Evolutionary conservation across 768 basidiomycete species (phyloP).

Genomic region (Myochromella boudieri): DNA sequence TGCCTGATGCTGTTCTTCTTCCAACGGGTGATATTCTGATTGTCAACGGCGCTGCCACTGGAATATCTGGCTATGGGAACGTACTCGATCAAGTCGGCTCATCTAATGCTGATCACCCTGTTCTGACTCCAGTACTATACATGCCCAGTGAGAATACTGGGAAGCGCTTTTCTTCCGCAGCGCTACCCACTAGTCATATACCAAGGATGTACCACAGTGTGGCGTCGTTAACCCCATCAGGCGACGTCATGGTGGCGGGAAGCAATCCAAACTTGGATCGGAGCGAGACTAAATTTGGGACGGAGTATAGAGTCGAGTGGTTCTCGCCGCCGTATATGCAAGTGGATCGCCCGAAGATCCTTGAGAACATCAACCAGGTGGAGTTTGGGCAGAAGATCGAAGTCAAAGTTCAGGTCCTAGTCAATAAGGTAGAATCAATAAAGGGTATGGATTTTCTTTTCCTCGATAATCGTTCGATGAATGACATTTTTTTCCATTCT

Average conservation of each 20-base stretch:
- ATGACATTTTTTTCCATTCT: conserved; percentile 1
- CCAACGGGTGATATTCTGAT: conserved; percentile 75
- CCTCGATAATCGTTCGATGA: background rate
- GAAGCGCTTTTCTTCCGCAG: conserved; percentile 54
- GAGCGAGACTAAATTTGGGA: conserved; percentile 70
- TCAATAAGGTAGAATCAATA: background rate
- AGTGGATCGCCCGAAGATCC: conserved; percentile 54
- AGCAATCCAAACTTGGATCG: conserved; percentile 84
- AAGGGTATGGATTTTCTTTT: conserved; percentile 32
- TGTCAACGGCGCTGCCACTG: conserved; percentile 73
- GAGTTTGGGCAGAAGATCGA: conserved; percentile 38
- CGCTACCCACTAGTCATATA: conserved; percentile 65
- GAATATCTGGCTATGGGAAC: conserved; percentile 80
- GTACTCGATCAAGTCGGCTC: conserved; percentile 65
- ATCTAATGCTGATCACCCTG: conserved; percentile 79
- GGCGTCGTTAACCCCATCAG: conserved; percentile 73
- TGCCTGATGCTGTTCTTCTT: conserved; percentile 81
- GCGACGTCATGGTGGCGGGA: conserved; percentile 75
- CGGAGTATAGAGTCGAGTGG: conserved; percentile 89
- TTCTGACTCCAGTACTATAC: conserved; percentile 70
- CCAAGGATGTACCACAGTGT: conserved; percentile 84
- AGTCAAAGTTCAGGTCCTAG: conserved; percentile 44
- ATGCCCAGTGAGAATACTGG: conserved; percentile 52
- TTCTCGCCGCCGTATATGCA: conserved; percentile 82
- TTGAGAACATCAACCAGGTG: conserved; percentile 32